A percentile compares a stretch with the other conserved stretches of the same genome.
phyloP scores from a whole-genome alignment of 169 alveolate species.

The Hammondia hammondi region DNA sequence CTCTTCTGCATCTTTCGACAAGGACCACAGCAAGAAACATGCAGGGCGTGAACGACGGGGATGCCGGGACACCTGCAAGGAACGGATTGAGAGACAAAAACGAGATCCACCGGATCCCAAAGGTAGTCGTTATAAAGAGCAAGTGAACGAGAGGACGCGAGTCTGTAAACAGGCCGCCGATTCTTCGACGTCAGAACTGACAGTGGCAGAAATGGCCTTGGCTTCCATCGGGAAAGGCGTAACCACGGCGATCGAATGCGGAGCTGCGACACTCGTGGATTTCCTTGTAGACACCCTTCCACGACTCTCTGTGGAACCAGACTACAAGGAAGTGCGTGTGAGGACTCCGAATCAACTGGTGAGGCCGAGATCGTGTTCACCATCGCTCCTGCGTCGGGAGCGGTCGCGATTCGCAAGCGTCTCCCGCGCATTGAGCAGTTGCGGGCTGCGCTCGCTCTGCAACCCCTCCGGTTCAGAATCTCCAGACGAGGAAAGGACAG shows the following conservation, averaged over 20 bases:
- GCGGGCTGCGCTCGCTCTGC: not conserved
- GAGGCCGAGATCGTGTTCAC: not conserved
- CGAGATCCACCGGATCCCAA: too few species aligned
- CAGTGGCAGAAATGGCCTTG: not conserved
- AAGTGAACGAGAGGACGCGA: too few species aligned
- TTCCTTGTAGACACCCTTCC: not conserved
- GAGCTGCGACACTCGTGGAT: not conserved
- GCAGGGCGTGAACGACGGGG: not conserved
- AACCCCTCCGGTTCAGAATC: not conserved
- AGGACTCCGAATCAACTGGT: not conserved
- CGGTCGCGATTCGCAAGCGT: not conserved
- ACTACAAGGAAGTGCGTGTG: not conserved
- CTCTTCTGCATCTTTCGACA: not conserved
- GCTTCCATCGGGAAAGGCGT: constrained; percentile 21
- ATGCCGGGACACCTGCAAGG: not conserved
- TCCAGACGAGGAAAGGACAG: too few species aligned
- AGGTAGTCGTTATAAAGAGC: too few species aligned
- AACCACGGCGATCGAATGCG: not conserved
- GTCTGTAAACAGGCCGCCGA: not conserved
- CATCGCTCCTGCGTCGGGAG: not conserved
- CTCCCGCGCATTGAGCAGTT: not conserved
- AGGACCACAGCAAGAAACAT: not conserved
- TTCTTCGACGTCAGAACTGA: not conserved
- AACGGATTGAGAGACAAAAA: too few species aligned
- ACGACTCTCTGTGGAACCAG: not conserved